Conservation (phyloP, 2,329 filamentous ascomycete species). For the Sphaerulina musiva region DNA sequence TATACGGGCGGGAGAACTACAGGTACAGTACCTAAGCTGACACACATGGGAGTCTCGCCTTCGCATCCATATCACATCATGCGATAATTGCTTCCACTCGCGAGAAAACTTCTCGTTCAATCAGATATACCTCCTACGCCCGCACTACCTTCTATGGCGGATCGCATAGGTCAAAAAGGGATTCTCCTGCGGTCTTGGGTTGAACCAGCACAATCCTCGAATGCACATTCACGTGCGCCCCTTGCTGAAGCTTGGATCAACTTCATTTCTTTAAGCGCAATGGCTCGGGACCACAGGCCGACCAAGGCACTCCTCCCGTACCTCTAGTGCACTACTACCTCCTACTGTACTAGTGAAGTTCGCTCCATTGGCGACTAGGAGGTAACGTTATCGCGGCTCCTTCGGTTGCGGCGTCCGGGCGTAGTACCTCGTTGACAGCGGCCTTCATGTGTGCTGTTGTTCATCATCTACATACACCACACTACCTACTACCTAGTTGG, state of each 20-base stretch:
- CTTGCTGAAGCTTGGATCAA: conserved; percentile 22
- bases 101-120: too few relatives aligned
- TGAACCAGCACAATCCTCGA: conserved; percentile 7
- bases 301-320: conserved; percentile 10
- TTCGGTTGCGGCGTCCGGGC: conserved; percentile 3
- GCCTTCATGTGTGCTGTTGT: conserved; percentile 2
- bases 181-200: conserved; percentile 4
- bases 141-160: not conserved
- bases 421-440: conserved; percentile 9
- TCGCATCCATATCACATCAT: too few relatives aligned
- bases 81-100: too few relatives aligned
- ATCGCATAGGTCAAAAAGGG: too few relatives aligned
- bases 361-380: not conserved
- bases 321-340: conserved; percentile 1
- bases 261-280: conserved; percentile 26
- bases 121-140: too few relatives aligned
- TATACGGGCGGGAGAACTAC: too few relatives aligned
- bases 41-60: too few relatives aligned
- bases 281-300: conserved; percentile 22
- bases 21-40: too few relatives aligned
- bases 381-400: conserved; percentile 4
- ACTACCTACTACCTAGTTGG: not conserved
- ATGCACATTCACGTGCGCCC: conserved; percentile 14
- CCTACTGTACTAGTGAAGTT: not conserved
- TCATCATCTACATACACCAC: too few relatives aligned